A percentile compares a stretch with the other conserved stretches of the same genome.
phyloP scores from a whole-genome alignment of 2,329 filamentous ascomycete species.

The Aphanocladium album region DNA sequence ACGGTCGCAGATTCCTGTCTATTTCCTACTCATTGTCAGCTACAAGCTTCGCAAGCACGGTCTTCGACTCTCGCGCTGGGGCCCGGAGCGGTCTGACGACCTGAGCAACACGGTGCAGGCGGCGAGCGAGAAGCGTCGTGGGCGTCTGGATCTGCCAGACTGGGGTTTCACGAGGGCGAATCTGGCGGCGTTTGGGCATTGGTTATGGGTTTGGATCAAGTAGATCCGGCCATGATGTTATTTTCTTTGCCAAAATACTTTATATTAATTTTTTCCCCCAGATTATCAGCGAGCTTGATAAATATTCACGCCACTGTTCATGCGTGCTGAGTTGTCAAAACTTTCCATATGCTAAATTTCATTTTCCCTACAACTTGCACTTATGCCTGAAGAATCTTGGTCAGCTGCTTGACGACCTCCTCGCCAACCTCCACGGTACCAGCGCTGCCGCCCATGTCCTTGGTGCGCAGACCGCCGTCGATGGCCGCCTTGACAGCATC shows the following conservation, averaged over 20 bases:
- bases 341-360: not conserved
- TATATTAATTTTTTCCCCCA: not conserved
- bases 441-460: slow-evolving; percentile 75
- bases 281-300: no score
- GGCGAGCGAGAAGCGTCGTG: slow-evolving; percentile 28
- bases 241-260: not conserved
- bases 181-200: slow-evolving; percentile 23
- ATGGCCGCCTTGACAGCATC: slow-evolving; percentile 74
- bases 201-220: slow-evolving; percentile 35
- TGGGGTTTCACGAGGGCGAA: slow-evolving; percentile 29
- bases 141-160: slow-evolving; percentile 31
- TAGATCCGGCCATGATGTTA: slow-evolving; percentile 13
- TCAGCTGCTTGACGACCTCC: slow-evolving; percentile 67
- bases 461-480: slow-evolving; percentile 72
- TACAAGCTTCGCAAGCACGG: slow-evolving; percentile 35
- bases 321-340: no score
- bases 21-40: slow-evolving; percentile 31
- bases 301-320: no score
- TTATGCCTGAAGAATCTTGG: slow-evolving; percentile 55
- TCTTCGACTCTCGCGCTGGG: slow-evolving; percentile 27
- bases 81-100: slow-evolving; percentile 32
- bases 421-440: slow-evolving; percentile 73
- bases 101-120: slow-evolving; percentile 32
- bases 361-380: not conserved
- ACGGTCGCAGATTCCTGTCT: slow-evolving; percentile 27